phyloP scores from a whole-genome alignment of 441 rosid species.

The Metrosideros polymorpha region DNA sequence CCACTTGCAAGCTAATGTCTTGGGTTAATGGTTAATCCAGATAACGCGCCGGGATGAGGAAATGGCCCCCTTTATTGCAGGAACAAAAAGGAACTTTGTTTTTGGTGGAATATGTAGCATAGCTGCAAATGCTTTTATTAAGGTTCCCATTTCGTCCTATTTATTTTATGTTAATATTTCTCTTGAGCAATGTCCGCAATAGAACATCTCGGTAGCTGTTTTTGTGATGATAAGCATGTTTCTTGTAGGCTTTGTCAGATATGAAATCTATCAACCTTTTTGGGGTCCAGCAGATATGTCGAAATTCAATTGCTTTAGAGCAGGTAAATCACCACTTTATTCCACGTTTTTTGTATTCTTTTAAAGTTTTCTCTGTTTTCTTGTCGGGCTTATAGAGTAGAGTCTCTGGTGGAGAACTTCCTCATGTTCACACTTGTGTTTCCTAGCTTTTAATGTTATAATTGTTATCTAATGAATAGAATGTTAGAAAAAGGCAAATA shows the following conservation, averaged over 20 bases:
- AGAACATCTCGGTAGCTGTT: neutral
- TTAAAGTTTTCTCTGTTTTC: neutral
- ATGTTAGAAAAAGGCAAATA: neutral
- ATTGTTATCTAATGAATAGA: neutral
- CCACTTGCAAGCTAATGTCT: neutral
- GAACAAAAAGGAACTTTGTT: constrained; percentile 68
- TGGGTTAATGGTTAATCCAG: constrained; percentile 17
- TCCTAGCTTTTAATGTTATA: neutral
- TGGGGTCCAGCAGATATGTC: constrained; percentile 98
- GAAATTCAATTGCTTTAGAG: constrained; percentile 91
- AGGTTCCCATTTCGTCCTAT: constrained; percentile 38
- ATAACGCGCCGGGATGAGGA: constrained; percentile 94
- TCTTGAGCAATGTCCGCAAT: neutral
- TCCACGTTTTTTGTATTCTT: neutral
- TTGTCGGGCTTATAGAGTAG: neutral
- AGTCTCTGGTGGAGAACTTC: neutral
- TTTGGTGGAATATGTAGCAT: constrained; percentile 92
- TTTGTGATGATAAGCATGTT: neutral
- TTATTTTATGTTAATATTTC: neutral
- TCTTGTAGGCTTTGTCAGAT: constrained; percentile 72
- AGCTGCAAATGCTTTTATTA: constrained; percentile 82
- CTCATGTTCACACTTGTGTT: neutral
- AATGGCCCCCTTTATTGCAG: constrained; percentile 85
- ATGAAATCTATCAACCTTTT: constrained; percentile 84
- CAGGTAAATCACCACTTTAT: constrained; percentile 43